Evolutionary conservation across 2,329 filamentous ascomycete species (phyloP), one percentile per base, ranked within the genome.

Genomic region (Incumbomyces lentus): DNA sequence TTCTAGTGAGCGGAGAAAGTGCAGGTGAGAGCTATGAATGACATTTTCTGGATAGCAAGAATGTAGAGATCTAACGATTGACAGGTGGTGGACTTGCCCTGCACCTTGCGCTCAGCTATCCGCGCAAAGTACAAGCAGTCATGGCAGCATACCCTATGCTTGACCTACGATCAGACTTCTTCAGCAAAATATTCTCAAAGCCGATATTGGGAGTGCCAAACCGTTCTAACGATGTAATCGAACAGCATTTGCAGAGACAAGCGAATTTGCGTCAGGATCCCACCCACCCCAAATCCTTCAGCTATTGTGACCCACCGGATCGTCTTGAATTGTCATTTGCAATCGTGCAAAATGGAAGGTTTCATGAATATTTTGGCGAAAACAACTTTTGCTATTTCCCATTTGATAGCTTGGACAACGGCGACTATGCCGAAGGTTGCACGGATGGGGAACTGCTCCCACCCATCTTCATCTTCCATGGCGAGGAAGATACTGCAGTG

Each of bases 391-490:
- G 13, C 13, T 14, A 29, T 18, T 29, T 14, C 11, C 33, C 33
- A n/a, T 14, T 35, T n/a, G 33, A 35, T n/a, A 40, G 16, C 13
- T 31, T 42, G 14, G 26, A 45, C 6, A 18, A 19, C 3, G 18
- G 2, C 3, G 2, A 12, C 11, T 30, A 1, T 42, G 63, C 16
- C 54, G 57, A 10, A 40, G 56, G n/a, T 47, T 67, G 4, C 61
- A 64, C 14, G 30, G 54, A 16, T 53, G 45, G 6, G 48, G 52
- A 5, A 47, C 41, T 26, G 35, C 66, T 6, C 62, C 64, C 1
- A 51, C 51, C 0, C 62, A 60, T 13, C 61, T 58, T 53, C 40
- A 50, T 68, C n/a, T 31, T 64, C 13, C 64, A 67, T 38, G 64
- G 64, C 1, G 48, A 46, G 11, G 53, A 60, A 14, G 65, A 68